These are phyloP conservation scores for Ceratobasidium sp. DNA, from an alignment of 1,284 basidiomycete species.

Conservation along the genomic window DNA sequence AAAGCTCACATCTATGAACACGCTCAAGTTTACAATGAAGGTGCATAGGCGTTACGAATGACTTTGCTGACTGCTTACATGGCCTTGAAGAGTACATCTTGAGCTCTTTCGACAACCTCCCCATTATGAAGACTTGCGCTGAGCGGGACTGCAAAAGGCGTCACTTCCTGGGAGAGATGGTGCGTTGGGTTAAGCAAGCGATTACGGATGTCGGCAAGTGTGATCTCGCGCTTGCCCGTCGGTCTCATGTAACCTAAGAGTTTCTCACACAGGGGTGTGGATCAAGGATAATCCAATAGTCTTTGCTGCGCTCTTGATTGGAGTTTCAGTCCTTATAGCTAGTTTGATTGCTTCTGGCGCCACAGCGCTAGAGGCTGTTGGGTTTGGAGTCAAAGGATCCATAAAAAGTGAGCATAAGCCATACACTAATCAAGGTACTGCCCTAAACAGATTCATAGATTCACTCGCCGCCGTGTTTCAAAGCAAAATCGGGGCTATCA, in stretches of 20 bases:
- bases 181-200: conserved; percentile 23
- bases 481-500: conserved; percentile 2
- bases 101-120: too few species aligned
- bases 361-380: neutral
- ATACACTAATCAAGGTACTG: neutral
- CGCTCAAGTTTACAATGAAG: too few species aligned
- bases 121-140: conserved; percentile 5
- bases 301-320: conserved; percentile 18
- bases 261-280: neutral
- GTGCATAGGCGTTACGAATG: too few species aligned
- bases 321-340: conserved; percentile 2
- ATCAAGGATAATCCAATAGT: conserved; percentile 14
- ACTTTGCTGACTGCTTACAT: neutral
- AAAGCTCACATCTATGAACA: too few species aligned
- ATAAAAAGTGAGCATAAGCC: neutral
- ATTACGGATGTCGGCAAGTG: conserved; percentile 22
- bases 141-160: conserved; percentile 14
- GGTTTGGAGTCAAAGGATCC: conserved; percentile 13
- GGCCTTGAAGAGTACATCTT: neutral
- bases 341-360: neutral
- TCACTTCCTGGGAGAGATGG: neutral
- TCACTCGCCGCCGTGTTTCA: conserved; percentile 14
- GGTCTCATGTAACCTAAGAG: neutral
- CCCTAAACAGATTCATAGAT: neutral
- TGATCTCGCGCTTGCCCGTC: neutral